Conservation (phyloP, 2,329 filamentous ascomycete genomes). For the Tolypocladium endophyticum region DNA sequence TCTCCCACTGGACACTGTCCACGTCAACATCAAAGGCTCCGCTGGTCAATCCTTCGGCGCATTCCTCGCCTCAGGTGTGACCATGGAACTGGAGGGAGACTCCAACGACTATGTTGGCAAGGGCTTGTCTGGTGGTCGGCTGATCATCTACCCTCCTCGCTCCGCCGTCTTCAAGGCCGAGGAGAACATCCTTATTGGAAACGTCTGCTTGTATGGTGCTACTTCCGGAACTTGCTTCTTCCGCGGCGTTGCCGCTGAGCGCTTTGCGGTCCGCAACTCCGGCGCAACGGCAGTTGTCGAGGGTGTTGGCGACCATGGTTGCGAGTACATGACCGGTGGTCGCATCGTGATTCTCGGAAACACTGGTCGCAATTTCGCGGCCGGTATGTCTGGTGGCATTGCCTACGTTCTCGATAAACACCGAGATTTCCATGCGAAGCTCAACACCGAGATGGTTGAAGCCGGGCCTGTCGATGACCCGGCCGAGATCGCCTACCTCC, state of each 20-base stretch:
- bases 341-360: constrained; percentile 77
- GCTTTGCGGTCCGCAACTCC: constrained; percentile 93
- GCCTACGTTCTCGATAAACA: constrained; percentile 88
- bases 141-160: constrained; percentile 89
- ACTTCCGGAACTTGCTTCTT: constrained; percentile 90
- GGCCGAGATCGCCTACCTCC: constrained; percentile 78
- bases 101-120: constrained; percentile 96
- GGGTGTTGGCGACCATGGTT: constrained; percentile 90
- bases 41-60: constrained; percentile 95
- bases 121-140: constrained; percentile 81
- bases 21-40: constrained; percentile 92
- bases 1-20: constrained; percentile 84
- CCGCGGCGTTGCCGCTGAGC: constrained; percentile 91
- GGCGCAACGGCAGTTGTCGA: constrained; percentile 94
- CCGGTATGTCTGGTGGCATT: constrained; percentile 97
- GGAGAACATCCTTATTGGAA: constrained; percentile 89
- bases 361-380: constrained; percentile 93
- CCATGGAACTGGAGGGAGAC: constrained; percentile 89
- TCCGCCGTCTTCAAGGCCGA: constrained; percentile 90
- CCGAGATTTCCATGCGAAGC: constrained; percentile 81
- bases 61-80: constrained; percentile 86
- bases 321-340: constrained; percentile 98
- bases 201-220: constrained; percentile 90
- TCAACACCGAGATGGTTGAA: constrained; percentile 97
- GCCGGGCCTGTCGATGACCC: constrained; percentile 75